A percentile compares a stretch with the other conserved stretches of the same genome.
These are phyloP conservation scores for Pulveroboletus sp. DNA, from an alignment of 768 basidiomycete species.

Conservation along the genomic window DNA sequence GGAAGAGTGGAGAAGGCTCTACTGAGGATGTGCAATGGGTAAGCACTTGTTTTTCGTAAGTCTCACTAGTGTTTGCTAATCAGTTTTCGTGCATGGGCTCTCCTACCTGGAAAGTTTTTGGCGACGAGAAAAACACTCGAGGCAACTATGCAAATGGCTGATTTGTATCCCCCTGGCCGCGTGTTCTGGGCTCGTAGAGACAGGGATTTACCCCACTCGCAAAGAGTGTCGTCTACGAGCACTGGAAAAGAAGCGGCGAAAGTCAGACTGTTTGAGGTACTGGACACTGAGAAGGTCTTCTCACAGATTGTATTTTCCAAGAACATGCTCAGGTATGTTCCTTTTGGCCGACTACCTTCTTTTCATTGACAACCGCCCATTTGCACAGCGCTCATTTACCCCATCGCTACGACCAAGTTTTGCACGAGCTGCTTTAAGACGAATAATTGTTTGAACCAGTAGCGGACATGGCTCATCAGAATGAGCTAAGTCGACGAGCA, in stretches of 20 bases:
- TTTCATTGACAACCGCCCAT: slow-evolving; percentile 1
- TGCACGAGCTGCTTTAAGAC: slow-evolving; percentile 63
- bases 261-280: slow-evolving; percentile 72
- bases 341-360: neutral
- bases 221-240: slow-evolving; percentile 19
- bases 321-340: slow-evolving; percentile 74
- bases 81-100: neutral
- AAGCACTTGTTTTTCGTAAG: slow-evolving; percentile 25
- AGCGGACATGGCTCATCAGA: neutral
- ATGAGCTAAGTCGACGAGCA: neutral
- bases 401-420: slow-evolving; percentile 73
- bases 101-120: slow-evolving; percentile 52
- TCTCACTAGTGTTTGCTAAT: neutral
- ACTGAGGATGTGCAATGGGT: slow-evolving; percentile 53
- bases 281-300: slow-evolving; percentile 75
- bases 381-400: slow-evolving; percentile 66
- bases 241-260: slow-evolving; percentile 40
- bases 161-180: slow-evolving; percentile 74
- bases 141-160: slow-evolving; percentile 74
- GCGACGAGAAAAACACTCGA: slow-evolving; percentile 81
- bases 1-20: slow-evolving; percentile 60
- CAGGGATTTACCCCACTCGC: slow-evolving; percentile 59
- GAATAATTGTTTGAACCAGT: neutral
- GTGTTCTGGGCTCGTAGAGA: slow-evolving; percentile 81
- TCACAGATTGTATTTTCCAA: slow-evolving; percentile 76